Percentiles rank a stretch among this genome's conserved stretches.
Conservation (phyloP, 2,329 filamentous ascomycete species). For the Aureobasidium leucospermi region DNA sequence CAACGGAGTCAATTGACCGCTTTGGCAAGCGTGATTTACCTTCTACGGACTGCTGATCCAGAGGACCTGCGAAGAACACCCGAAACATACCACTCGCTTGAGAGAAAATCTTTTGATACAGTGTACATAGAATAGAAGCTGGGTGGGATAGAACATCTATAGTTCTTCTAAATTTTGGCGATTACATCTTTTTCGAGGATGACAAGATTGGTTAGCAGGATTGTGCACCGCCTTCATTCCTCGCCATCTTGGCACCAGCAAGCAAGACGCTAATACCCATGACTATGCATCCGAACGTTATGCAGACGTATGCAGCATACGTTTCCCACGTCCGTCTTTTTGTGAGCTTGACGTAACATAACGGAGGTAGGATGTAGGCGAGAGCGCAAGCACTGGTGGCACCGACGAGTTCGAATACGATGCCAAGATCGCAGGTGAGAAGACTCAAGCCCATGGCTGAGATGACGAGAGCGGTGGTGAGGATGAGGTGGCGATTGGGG, state of each 20-base stretch:
- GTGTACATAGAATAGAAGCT: too few relatives aligned
- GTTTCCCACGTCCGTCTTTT: slow-evolving; percentile 50
- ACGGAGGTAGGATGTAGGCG: slow-evolving; percentile 88
- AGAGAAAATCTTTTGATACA: too few relatives aligned
- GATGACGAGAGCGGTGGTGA: slow-evolving; percentile 76
- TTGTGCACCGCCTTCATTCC: slow-evolving; percentile 19
- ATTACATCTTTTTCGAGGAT: too few relatives aligned
- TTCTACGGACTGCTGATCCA: too few relatives aligned
- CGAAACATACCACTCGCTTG: too few relatives aligned
- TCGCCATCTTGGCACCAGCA: slow-evolving; percentile 59
- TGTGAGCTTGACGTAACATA: slow-evolving; percentile 92
- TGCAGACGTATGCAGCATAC: slow-evolving; percentile 61
- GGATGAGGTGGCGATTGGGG: slow-evolving; percentile 74
- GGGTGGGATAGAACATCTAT: too few relatives aligned
- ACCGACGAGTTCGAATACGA: slow-evolving; percentile 92
- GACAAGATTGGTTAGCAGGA: not conserved
- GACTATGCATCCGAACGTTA: slow-evolving; percentile 70
- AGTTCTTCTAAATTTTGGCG: too few relatives aligned
- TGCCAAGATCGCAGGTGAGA: slow-evolving; percentile 84
- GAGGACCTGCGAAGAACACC: too few relatives aligned
- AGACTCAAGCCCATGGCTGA: slow-evolving; percentile 70
- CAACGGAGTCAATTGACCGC: too few relatives aligned
- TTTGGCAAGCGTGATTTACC: too few relatives aligned
- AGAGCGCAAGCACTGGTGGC: slow-evolving; percentile 90
- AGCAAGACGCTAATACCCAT: slow-evolving; percentile 75